Evolutionary conservation across 2,329 filamentous ascomycete genomes (phyloP), one percentile per base, ranked within the genome.

Genomic region (Pseudocercospora cruenta): DNA sequence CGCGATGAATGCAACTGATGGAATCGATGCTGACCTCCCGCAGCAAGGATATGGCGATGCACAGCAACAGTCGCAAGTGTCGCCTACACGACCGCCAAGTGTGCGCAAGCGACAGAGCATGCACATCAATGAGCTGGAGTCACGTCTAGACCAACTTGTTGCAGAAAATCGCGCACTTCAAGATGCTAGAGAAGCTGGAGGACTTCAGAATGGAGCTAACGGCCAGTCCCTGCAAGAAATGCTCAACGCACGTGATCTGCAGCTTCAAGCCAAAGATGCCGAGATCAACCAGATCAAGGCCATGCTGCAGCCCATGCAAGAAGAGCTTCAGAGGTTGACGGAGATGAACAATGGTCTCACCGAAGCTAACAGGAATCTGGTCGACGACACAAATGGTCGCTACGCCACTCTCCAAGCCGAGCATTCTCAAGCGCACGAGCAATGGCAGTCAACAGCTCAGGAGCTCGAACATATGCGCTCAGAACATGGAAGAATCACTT

Each of bases 51-150:
- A 89, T 84, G 94, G 94, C 82, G 93, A 96, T 82, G 92, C 91
- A 80, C 55, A 58, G 31, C 92, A 91, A 77, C 90, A 90, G 78
- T 96, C 93, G 78, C 93, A 94, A 76, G 69, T 91, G 75, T 98
- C 95, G 75, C 95, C 95, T 63, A 96, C 93, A 73, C 90, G 94
- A 80, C 94, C 95, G 74, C 93, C 94, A 77, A 97, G 93, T 84
- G 91, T 99, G 87, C 94, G 94, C 74, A 94, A 94, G 78, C 92
- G 94, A 77, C 95, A 97, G 81, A 98, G 94, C 85, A 94, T 98
- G 90, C 94, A 98, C 82, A 89, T 98, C 67, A 82, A 86, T 76
- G 94, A 99, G 75, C 89, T 99, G 76, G 93, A 98, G 83, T 85
- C 87, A 67, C 88, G 87, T 75, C 86, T 99, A 73, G 93, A 97